Evolutionary conservation across 2,329 filamentous ascomycete genomes (phyloP).

Genomic region (Monosporascus sp.): DNA sequence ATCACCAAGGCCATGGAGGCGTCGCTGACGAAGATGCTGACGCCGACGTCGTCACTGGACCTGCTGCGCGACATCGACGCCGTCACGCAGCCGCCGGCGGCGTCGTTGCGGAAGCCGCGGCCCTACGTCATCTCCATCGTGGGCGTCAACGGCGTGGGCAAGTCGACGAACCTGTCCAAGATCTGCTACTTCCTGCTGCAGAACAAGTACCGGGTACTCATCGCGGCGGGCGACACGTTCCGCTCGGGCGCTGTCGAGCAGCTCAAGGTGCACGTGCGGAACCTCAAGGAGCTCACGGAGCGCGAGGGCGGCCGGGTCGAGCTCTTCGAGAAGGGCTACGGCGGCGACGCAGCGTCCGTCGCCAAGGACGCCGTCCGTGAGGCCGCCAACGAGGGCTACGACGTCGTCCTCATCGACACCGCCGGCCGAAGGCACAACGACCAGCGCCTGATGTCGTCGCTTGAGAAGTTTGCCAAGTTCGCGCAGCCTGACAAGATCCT

Average conservation of each 20-base stretch:
- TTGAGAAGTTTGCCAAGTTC: constrained; percentile 97
- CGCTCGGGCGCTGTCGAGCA: constrained; percentile 96
- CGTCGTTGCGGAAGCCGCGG: constrained; percentile 59
- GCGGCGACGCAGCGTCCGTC: constrained; percentile 93
- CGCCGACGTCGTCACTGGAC: constrained; percentile 89
- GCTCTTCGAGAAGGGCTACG: constrained; percentile 94
- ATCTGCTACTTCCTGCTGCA: constrained; percentile 97
- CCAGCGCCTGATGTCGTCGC: constrained; percentile 86
- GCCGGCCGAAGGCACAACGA: constrained; percentile 95
- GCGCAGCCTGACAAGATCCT: constrained; percentile 96
- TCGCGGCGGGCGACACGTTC: constrained; percentile 95
- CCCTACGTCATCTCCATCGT: constrained; percentile 98
- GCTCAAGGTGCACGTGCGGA: constrained; percentile 88
- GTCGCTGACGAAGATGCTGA: constrained; percentile 90
- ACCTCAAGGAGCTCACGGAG: constrained; percentile 80
- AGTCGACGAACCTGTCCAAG: constrained; percentile 95
- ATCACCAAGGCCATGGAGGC: constrained; percentile 86
- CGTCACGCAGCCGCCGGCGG: constrained; percentile 61
- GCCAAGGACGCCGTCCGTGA: constrained; percentile 88
- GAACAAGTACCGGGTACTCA: constrained; percentile 92
- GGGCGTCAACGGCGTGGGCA: constrained; percentile 96
- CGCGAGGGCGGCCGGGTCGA: constrained; percentile 83
- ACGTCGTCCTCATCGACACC: constrained; percentile 96
- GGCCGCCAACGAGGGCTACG: constrained; percentile 69
- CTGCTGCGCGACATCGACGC: constrained; percentile 88